Evolutionary conservation across 2,329 filamentous ascomycete species (phyloP).

Genomic region (Ophiostoma sp.): DNA sequence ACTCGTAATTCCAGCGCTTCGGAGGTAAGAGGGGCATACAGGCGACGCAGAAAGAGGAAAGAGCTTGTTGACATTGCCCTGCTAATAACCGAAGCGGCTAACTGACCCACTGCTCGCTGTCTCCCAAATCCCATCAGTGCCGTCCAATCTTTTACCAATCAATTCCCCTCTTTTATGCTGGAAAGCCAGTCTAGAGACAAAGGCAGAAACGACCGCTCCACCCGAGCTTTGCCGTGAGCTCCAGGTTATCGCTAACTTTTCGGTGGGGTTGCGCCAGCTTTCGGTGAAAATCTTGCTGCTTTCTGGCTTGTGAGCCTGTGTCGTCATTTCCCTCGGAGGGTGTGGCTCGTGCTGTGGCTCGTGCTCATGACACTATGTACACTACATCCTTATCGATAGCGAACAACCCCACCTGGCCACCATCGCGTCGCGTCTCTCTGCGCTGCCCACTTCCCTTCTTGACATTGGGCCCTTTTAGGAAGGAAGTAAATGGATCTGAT

Average conservation of each 20-base stretch:
- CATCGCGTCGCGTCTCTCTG: slow-evolving; percentile 20
- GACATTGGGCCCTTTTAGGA: not conserved
- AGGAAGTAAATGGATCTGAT: not conserved
- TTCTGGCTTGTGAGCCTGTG: slow-evolving; percentile 8
- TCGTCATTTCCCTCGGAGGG: slow-evolving; percentile 16
- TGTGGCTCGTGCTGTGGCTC: slow-evolving; percentile 18
- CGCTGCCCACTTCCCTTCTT: not conserved
- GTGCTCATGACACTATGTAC: not conserved
- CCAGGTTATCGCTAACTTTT: not conserved
- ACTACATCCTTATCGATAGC: not conserved
- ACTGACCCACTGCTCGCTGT: not conserved
- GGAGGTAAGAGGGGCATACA: slow-evolving; percentile 13
- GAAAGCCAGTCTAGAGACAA: no score
- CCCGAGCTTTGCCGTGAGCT: slow-evolving; percentile 24
- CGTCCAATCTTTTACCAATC: slow-evolving; percentile 16
- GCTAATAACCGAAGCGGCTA: not conserved
- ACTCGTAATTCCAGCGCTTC: not conserved
- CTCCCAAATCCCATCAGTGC: not conserved
- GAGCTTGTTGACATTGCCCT: slow-evolving; percentile 1
- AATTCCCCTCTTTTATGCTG: not conserved
- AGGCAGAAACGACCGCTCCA: slow-evolving; percentile 11
- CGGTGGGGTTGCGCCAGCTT: not conserved
- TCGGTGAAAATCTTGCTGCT: not conserved
- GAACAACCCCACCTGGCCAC: not conserved
- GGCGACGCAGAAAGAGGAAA: not conserved